Base-by-base conservation (phyloP, 2,329 filamentous ascomycete species). In the Lachnellula suecica region DNA sequence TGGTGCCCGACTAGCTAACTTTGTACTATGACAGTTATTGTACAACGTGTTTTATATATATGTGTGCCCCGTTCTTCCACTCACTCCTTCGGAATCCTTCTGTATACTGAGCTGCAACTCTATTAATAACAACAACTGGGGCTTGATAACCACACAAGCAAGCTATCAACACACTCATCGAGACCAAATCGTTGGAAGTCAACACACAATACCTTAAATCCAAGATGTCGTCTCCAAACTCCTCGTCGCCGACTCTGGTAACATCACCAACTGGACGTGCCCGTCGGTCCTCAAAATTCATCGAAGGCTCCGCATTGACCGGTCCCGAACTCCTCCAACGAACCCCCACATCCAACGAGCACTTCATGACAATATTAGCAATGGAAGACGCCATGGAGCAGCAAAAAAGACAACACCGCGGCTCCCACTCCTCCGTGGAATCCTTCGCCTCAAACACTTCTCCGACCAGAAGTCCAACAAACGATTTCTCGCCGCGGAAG, bases 341-440 rank as follows among this genome's bases (percentile, higher is more conserved):
- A 9, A 53, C 47, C 24, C 41, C 38, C 29, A 51, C 49, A 27
- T 46, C 49, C n/a, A 51, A 51, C 23, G 40, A 52, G n/a, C 49
- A 53, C 13, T 24, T 58, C 34, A 46, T 49, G 27, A 42, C 38
- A 25, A 58, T 61, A 34, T 53, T 62, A 24, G 49, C 47, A 4
- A 52, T 61, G 48, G 58, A 58, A 57, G 58, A 62, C 37, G 57
- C 55, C 22, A 49, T 56, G 40, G 58, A 59, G 31, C 25, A 13
- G 10, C 27, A 43, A 24, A 47, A 53, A 49, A 48, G 38, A 23
- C 38, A 40, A 34, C 44, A 50, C 22, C 47, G 44, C 23, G 42
- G 41, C 17, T 57, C 54, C 6, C 53, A 53, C 20, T 57, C 56
- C 2, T 60, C 58, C 11, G 31, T 46, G 15, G 49, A 49, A n/a